A percentile compares a stretch with the other conserved stretches of the same genome.
Evolutionary conservation across 1,284 basidiomycete species (phyloP).

Genomic region (Xerocomus minutiporus): DNA sequence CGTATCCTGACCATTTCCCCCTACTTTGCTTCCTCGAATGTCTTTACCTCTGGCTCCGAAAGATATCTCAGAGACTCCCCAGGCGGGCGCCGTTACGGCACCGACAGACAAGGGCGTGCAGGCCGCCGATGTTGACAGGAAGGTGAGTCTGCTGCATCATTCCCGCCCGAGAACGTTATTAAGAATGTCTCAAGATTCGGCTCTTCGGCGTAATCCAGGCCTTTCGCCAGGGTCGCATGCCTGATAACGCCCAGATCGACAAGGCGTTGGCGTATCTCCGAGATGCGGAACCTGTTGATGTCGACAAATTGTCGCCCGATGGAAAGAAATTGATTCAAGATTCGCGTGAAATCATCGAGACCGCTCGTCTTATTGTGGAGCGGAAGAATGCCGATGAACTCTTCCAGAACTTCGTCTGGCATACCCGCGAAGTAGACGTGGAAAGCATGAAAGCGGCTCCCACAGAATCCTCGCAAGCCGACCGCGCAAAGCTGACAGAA

Average conservation of each 20-base stretch:
- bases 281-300: slow-evolving; percentile 63
- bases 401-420: slow-evolving; percentile 82
- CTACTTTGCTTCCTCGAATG: slow-evolving; percentile 39
- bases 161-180: not conserved
- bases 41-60: slow-evolving; percentile 58
- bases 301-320: slow-evolving; percentile 65
- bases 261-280: slow-evolving; percentile 65
- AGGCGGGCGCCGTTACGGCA: slow-evolving; percentile 49
- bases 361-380: slow-evolving; percentile 61
- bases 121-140: slow-evolving; percentile 61
- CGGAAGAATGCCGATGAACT: slow-evolving; percentile 89
- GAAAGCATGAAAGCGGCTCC: slow-evolving; percentile 41
- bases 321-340: slow-evolving; percentile 77
- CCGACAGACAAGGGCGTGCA: slow-evolving; percentile 52
- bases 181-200: slow-evolving; percentile 41
- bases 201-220: slow-evolving; percentile 78
- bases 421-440: slow-evolving; percentile 57
- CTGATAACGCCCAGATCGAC: slow-evolving; percentile 79
- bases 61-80: slow-evolving; percentile 56
- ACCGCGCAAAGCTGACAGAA: slow-evolving; percentile 50
- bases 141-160: slow-evolving; percentile 33
- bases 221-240: slow-evolving; percentile 73
- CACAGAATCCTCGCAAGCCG: slow-evolving; percentile 46
- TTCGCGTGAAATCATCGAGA: slow-evolving; percentile 67
- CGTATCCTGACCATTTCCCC: not conserved